These are phyloP conservation scores for Tolypocladium guangdongense DNA, from an alignment of 2,329 filamentous ascomycete species.

Conservation along the genomic window DNA sequence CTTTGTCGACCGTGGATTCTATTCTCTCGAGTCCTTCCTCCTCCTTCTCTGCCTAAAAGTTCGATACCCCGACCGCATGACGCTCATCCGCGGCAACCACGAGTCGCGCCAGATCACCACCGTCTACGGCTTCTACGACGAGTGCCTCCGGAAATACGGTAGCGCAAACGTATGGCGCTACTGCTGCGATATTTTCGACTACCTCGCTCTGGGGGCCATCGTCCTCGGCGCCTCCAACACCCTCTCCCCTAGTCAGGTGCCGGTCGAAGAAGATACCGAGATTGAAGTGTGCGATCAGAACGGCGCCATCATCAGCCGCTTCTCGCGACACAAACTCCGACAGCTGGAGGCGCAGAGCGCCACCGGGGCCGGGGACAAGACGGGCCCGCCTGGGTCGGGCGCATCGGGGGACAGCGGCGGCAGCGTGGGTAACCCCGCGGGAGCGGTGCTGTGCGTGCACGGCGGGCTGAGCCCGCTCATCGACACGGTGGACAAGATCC, in stretches of 20 bases:
- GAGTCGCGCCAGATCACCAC: constrained; percentile 95
- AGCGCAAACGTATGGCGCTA: constrained; percentile 95
- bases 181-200: constrained; percentile 97
- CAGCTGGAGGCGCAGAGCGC: constrained; percentile 5
- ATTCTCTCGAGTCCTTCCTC: constrained; percentile 92
- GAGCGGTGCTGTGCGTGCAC: constrained; percentile 90
- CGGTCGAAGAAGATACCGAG: constrained; percentile 64
- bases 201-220: constrained; percentile 80
- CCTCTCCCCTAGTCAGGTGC: constrained; percentile 38
- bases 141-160: constrained; percentile 91
- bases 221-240: constrained; percentile 75
- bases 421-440: constrained; percentile 56
- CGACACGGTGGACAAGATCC: constrained; percentile 90
- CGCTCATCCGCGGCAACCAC: constrained; percentile 88
- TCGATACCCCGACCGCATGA: constrained; percentile 93
- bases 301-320: constrained; percentile 66
- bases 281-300: constrained; percentile 86
- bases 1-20: constrained; percentile 96
- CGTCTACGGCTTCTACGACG: constrained; percentile 97
- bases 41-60: constrained; percentile 94
- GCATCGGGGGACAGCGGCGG: constrained; percentile 60
- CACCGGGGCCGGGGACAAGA: constrained; percentile 18
- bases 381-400: constrained; percentile 68
- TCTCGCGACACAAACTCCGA: constrained; percentile 38
- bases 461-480: constrained; percentile 86